Evolutionary conservation across 108 stramenopile genomes (phyloP).

Genomic region (Skeletonema marinoi): DNA sequence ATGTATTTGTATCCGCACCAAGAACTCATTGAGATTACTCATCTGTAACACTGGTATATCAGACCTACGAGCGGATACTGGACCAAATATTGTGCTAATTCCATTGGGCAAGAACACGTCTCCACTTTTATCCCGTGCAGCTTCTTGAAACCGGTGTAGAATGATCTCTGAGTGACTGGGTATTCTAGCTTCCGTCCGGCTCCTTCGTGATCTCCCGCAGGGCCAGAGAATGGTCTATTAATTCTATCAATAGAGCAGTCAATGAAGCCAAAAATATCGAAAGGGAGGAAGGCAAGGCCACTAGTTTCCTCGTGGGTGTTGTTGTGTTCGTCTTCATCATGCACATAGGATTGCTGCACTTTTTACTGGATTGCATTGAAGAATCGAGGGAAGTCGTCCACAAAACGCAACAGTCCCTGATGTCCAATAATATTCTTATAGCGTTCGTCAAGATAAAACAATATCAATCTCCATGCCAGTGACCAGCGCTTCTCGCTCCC

Average conservation of each 20-base stretch:
- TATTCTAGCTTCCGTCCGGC: not conserved
- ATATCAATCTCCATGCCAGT: too few species aligned
- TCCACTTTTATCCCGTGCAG: slow-evolving; percentile 12
- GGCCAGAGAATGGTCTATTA: slow-evolving; percentile 6
- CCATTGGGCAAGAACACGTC: slow-evolving; percentile 4
- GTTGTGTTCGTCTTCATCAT: not conserved
- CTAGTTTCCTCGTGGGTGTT: not conserved
- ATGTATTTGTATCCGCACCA: too few species aligned
- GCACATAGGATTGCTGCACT: not conserved
- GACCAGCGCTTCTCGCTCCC: too few species aligned
- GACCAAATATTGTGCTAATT: slow-evolving; percentile 2
- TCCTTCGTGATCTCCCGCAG: slow-evolving; percentile 2
- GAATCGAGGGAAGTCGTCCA: slow-evolving; percentile 1
- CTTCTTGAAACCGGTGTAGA: slow-evolving; percentile 24
- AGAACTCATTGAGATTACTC: too few species aligned
- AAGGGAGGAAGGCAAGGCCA: slow-evolving; percentile 11
- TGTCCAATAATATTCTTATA: too few species aligned
- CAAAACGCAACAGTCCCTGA: too few species aligned
- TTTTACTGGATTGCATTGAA: slow-evolving; percentile 1
- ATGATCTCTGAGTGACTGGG: not conserved
- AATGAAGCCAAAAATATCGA: slow-evolving; percentile 17
- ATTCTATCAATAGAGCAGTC: slow-evolving; percentile 16
- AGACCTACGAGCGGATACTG: not conserved
- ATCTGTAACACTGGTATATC: too few species aligned
- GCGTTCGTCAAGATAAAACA: too few species aligned